Conservation (phyloP, 768 basidiomycete species). For the Lepiota subincarnata region DNA sequence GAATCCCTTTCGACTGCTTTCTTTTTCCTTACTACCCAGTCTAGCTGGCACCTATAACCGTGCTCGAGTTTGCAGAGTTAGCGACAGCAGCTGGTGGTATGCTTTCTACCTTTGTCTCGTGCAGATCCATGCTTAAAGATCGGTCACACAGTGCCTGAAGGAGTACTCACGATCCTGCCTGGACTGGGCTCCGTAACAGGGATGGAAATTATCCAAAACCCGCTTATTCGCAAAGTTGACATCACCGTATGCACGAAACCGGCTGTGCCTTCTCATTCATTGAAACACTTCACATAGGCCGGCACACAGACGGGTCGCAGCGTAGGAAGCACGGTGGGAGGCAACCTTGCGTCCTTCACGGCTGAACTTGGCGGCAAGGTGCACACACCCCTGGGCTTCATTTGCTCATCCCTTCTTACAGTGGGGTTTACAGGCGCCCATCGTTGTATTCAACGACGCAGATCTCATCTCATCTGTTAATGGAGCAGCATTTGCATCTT, state of each 20-base stretch:
- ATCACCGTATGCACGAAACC: constrained; percentile 56
- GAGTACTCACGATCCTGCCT: constrained; percentile 70
- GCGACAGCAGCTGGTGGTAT: constrained; percentile 62
- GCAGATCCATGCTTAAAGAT: background rate
- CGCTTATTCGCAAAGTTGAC: constrained; percentile 74
- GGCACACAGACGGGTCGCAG: constrained; percentile 75
- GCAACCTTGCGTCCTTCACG: constrained; percentile 70
- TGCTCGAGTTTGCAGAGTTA: constrained; percentile 72
- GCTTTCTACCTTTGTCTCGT: background rate
- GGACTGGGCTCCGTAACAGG: constrained; percentile 68
- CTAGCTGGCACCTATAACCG: constrained; percentile 73
- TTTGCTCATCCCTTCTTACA: constrained; percentile 2
- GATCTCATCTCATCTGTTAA: constrained; percentile 74
- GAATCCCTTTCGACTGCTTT: background rate
- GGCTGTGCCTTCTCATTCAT: background rate
- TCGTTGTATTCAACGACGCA: constrained; percentile 76
- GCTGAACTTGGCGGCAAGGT: constrained; percentile 89
- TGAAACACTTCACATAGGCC: constrained; percentile 40
- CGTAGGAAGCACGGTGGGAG: constrained; percentile 68
- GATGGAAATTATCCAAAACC: constrained; percentile 59
- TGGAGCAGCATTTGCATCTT: constrained; percentile 78
- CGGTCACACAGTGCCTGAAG: constrained; percentile 61
- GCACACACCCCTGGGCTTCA: constrained; percentile 9
- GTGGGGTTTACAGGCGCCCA: constrained; percentile 55
- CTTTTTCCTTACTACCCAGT: background rate